Base-by-base conservation (phyloP, 1,284 basidiomycete genomes). In the Irpex sp. region DNA sequence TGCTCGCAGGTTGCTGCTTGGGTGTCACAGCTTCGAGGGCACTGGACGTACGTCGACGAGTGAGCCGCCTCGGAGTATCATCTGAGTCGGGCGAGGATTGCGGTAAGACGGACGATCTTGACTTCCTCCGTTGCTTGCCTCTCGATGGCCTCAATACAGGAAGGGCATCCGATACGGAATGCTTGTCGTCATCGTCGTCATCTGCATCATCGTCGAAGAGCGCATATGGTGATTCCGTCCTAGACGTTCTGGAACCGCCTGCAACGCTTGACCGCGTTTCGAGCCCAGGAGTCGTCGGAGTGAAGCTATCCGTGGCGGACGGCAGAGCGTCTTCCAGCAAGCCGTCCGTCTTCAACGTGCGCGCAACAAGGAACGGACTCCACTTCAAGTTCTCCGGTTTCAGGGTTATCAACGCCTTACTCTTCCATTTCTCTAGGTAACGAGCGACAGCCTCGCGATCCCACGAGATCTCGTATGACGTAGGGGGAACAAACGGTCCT, bases 311-410 rank as follows among this genome's bases (percentile, higher is more conserved):
- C n/a, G 72, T 68, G 4, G 67, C 57, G 7, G 67, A 63, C 26
- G 70, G 61, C n/a, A 64, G 68, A 61, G 56, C 65, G 57, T 72
- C 74, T 37, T 72, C 72, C 62, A 76, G 63, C 19, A 74, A 60
- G 38, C 75, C 73, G 40, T 78, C 78, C 54, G 79, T 78, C 67
- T 82, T 82, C 70, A 79, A 79, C 51, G 79, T 81, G 65, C 88
- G 78, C 5, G 89, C 81, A 47, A 96, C 77, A 49, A 97, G 79
- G 78, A 97, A 98, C 4, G 97, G 97, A 66, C 91, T 96, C 93
- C 97, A 99, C 72, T 94, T 95, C 65, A 99, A 82, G 74, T 89
- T 89, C 71, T 96, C 94, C 0, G 95, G 89, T 66, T 85, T 87
- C 59, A 99, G 82, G 69, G 79, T 85, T 65, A 96, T 72, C 71